Evolutionary conservation across 1,284 basidiomycete species (phyloP).

Genomic region (Porphyrellus sp.): DNA sequence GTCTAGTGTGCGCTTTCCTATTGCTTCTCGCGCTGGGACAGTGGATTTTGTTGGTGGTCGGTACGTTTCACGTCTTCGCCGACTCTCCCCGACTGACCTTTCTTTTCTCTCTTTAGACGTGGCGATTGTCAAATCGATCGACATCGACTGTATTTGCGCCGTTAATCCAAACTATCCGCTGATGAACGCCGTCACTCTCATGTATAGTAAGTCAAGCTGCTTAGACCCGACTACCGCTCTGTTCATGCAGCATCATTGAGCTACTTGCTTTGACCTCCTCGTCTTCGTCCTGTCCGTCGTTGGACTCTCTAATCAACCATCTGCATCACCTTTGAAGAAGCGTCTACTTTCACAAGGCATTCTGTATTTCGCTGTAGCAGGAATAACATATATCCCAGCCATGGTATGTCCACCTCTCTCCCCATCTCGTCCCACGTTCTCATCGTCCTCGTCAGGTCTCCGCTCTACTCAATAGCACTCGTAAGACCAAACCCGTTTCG

Average conservation of each 20-base stretch:
- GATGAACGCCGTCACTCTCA: background rate
- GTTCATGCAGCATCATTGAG: slow-evolving; percentile 7
- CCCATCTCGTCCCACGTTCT: background rate
- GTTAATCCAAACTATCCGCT: background rate
- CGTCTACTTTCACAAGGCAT: slow-evolving; percentile 20
- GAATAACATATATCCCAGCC: slow-evolving; percentile 13
- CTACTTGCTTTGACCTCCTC: slow-evolving; percentile 20
- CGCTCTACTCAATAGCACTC: background rate
- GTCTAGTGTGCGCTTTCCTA: slow-evolving; percentile 11
- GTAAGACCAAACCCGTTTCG: background rate
- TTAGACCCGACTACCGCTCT: background rate
- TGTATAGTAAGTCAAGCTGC: slow-evolving; percentile 17
- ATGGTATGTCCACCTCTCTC: slow-evolving; percentile 4
- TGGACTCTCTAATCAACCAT: slow-evolving; percentile 12
- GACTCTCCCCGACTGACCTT: background rate
- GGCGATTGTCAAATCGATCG: background rate
- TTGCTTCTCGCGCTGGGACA: slow-evolving; percentile 17
- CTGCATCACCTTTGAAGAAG: slow-evolving; percentile 17
- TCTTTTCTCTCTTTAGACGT: slow-evolving; percentile 3
- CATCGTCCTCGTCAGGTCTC: background rate
- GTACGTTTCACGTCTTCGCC: slow-evolving; percentile 8
- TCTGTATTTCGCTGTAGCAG: slow-evolving; percentile 15
- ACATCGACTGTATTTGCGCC: background rate
- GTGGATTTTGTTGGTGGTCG: slow-evolving; percentile 12
- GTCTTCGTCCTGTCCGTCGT: slow-evolving; percentile 18